phyloP scores from a whole-genome alignment of 495 filamentous ascomycete genomes.

The Neurospora africana region DNA sequence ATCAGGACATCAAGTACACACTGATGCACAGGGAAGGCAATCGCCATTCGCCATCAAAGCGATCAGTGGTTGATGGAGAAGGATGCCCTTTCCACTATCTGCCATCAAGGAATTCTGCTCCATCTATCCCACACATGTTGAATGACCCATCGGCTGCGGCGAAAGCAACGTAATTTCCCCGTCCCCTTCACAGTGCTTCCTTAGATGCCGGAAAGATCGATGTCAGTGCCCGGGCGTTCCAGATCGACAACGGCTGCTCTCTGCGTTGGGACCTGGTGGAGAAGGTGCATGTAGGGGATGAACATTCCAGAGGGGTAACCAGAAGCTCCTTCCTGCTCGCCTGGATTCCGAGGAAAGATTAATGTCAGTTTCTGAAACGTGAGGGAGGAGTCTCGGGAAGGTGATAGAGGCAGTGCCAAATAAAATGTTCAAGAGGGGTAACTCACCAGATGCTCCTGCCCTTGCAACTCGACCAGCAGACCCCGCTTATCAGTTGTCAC shows the following conservation, averaged over 20 bases:
- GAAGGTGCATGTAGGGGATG: background rate
- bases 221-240: background rate
- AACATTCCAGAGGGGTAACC: background rate
- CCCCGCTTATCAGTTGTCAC: background rate
- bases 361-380: background rate
- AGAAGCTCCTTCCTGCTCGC: background rate
- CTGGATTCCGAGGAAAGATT: background rate
- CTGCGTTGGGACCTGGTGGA: background rate
- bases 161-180: background rate
- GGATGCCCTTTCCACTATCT: background rate
- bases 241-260: background rate
- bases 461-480: background rate
- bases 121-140: background rate
- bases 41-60: background rate
- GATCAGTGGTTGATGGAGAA: background rate
- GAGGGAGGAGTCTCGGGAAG: no score
- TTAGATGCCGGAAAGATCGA: background rate
- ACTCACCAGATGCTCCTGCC: background rate
- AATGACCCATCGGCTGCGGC: background rate
- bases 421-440: background rate
- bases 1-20: no score
- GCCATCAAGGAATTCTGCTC: background rate
- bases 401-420: no score
- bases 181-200: background rate
- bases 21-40: background rate